Percentiles rank a stretch among this genome's conserved stretches.
Evolutionary conservation across 2,329 filamentous ascomycete genomes (phyloP).

Genomic region (Fusarium nanum): DNA sequence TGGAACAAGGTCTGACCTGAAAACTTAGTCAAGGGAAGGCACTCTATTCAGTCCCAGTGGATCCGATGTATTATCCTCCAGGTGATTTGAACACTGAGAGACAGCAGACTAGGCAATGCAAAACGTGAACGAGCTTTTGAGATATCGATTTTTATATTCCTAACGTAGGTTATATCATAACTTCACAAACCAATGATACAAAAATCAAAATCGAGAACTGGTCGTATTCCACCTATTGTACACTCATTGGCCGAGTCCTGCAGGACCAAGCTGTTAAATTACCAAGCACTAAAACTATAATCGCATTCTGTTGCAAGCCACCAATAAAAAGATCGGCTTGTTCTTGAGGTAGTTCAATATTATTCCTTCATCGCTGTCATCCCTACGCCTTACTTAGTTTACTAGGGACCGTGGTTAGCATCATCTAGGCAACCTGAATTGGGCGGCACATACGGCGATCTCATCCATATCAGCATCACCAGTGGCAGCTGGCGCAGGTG

Average conservation of each 20-base stretch:
- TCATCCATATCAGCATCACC: conserved; percentile 75
- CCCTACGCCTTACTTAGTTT: conserved; percentile 6
- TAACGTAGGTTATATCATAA: neutral
- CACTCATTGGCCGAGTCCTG: conserved; percentile 8
- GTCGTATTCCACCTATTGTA: conserved; percentile 42
- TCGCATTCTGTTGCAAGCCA: conserved; percentile 25
- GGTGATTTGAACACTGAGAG: neutral
- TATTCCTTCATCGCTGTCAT: conserved; percentile 8
- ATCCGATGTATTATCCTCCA: neutral
- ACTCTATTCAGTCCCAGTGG: neutral
- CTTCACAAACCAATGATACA: neutral
- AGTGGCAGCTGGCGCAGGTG: conserved; percentile 59
- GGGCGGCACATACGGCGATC: conserved; percentile 58
- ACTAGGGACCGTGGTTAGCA: conserved; percentile 34
- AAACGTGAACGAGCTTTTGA: neutral
- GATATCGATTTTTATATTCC: neutral
- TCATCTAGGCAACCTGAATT: neutral
- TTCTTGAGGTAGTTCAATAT: conserved; percentile 44
- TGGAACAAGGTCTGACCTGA: neutral
- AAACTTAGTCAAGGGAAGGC: neutral
- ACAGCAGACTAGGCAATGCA: neutral
- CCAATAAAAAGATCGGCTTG: conserved; percentile 18
- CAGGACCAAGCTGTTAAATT: neutral
- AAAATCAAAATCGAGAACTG: conserved; percentile 14
- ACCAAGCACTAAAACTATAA: conserved; percentile 33